phyloP scores from a whole-genome alignment of 352 stramenopile species.

The Pythium oligandrum region DNA sequence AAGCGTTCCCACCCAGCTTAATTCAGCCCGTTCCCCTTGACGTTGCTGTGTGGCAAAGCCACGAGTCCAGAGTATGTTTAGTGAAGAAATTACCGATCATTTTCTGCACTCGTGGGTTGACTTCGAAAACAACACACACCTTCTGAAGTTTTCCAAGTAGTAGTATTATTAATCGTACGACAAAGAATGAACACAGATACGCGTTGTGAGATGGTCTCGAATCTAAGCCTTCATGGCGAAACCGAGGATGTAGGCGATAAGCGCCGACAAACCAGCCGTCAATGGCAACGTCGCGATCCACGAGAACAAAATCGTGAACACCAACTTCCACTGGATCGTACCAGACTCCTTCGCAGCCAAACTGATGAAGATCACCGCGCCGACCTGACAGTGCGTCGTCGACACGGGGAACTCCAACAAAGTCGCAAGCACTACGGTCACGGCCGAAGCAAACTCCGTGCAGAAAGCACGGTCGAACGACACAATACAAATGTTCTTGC shows the following conservation, averaged over 20 bases:
- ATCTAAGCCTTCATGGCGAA: slow-evolving; percentile 9
- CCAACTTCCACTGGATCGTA: slow-evolving; percentile 23
- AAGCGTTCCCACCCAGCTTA: too few species aligned
- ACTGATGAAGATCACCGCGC: slow-evolving; percentile 42
- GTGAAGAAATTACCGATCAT: too few species aligned
- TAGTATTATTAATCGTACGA: too few species aligned
- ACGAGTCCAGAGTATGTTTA: too few species aligned
- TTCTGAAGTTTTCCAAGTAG: too few species aligned
- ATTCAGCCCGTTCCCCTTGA: too few species aligned
- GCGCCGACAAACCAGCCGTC: slow-evolving; percentile 11
- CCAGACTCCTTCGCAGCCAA: slow-evolving; percentile 19
- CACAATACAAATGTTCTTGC: slow-evolving; percentile 38
- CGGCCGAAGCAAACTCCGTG: slow-evolving; percentile 59
- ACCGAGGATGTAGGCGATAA: slow-evolving; percentile 12
- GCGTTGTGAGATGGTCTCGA: too few species aligned
- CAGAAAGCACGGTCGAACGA: slow-evolving; percentile 61
- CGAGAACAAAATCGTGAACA: slow-evolving; percentile 17
- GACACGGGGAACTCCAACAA: slow-evolving; percentile 42
- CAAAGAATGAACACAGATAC: too few species aligned
- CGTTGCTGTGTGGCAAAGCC: too few species aligned
- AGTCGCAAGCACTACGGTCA: slow-evolving; percentile 50
- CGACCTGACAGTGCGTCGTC: slow-evolving; percentile 64
- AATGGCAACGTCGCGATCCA: slow-evolving; percentile 29
- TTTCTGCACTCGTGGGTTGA: too few species aligned
- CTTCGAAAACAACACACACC: too few species aligned